Evolutionary conservation across 2,329 filamentous ascomycete genomes (phyloP).

Genomic region (Fusarium decemcellulare): DNA sequence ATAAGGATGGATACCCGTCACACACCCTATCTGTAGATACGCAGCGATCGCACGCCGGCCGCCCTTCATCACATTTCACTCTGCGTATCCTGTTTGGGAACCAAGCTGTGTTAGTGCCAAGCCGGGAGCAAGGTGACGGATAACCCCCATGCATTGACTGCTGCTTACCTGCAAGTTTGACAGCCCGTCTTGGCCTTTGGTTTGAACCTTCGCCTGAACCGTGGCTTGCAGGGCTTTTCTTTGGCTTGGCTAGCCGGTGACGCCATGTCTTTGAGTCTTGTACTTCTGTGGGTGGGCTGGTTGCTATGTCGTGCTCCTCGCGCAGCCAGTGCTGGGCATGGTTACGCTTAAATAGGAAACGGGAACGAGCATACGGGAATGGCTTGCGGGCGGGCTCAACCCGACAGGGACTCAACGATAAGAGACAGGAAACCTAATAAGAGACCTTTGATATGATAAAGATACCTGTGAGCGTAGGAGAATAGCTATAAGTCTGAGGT

Average conservation of each 20-base stretch:
- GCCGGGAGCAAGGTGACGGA: background rate
- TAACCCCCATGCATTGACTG: too few species aligned
- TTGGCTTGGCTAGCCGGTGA: background rate
- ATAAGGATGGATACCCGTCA: slow-evolving; percentile 3
- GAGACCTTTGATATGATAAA: too few species aligned
- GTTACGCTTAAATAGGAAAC: slow-evolving; percentile 7
- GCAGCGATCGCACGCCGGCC: slow-evolving; percentile 8
- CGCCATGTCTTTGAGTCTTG: background rate
- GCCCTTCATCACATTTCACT: slow-evolving; percentile 16
- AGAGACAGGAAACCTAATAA: too few species aligned
- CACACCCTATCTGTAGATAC: slow-evolving; percentile 1
- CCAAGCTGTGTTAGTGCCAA: background rate
- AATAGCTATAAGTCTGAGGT: too few species aligned
- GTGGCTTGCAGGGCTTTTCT: background rate
- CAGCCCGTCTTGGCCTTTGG: slow-evolving; percentile 11
- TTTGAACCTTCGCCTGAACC: slow-evolving; percentile 1
- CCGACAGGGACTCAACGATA: too few species aligned
- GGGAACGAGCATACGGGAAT: background rate
- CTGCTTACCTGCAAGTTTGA: slow-evolving; percentile 6
- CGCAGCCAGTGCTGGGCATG: background rate
- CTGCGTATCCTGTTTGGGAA: slow-evolving; percentile 10
- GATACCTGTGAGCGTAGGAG: too few species aligned
- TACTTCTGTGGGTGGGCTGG: background rate
- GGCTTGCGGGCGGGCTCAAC: background rate
- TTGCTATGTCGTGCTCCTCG: background rate